Evolutionary conservation across 352 stramenopile genomes (phyloP).

Genomic region (Pythium brachiatum): DNA sequence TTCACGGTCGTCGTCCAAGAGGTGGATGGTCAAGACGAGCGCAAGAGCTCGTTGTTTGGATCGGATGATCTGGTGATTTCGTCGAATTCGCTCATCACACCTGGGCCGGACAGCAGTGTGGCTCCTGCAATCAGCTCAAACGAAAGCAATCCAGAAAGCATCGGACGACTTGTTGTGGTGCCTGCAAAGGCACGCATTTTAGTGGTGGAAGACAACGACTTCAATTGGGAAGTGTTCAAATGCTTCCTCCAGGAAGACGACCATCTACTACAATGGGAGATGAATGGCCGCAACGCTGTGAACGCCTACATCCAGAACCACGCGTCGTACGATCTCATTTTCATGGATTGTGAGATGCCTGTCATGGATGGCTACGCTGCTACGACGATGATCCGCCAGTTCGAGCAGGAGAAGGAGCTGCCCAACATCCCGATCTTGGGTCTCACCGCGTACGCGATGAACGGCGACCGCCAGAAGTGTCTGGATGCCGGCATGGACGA

Average conservation of each 20-base stretch:
- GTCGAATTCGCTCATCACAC: slow-evolving; percentile 20
- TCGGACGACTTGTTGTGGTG: slow-evolving; percentile 29
- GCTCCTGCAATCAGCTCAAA: slow-evolving; percentile 40
- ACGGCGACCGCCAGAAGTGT: slow-evolving; percentile 78
- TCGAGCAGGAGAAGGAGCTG: slow-evolving; percentile 65
- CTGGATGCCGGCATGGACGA: slow-evolving; percentile 84
- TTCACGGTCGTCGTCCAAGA: slow-evolving; percentile 74
- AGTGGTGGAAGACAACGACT: slow-evolving; percentile 88
- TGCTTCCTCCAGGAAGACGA: slow-evolving; percentile 82
- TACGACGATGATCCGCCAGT: slow-evolving; percentile 66
- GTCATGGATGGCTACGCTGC: slow-evolving; percentile 85
- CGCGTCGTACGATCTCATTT: slow-evolving; percentile 71
- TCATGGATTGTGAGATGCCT: slow-evolving; percentile 89
- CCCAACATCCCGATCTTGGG: slow-evolving; percentile 76
- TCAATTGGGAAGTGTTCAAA: slow-evolving; percentile 90
- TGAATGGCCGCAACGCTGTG: slow-evolving; percentile 69
- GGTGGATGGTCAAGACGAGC: slow-evolving; percentile 43
- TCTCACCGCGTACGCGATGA: slow-evolving; percentile 88
- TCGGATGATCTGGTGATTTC: slow-evolving; percentile 48
- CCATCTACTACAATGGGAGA: slow-evolving; percentile 79
- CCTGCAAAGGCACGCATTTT: slow-evolving; percentile 73
- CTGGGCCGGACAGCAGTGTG: slow-evolving; percentile 16
- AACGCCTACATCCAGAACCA: slow-evolving; percentile 74
- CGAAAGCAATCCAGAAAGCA: slow-evolving; percentile 37
- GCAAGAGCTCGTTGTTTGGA: slow-evolving; percentile 43